A percentile compares a stretch with the other conserved stretches of the same genome.
Evolutionary conservation across 2,329 filamentous ascomycete species (phyloP).

Genomic region (Penicillium sp.): DNA sequence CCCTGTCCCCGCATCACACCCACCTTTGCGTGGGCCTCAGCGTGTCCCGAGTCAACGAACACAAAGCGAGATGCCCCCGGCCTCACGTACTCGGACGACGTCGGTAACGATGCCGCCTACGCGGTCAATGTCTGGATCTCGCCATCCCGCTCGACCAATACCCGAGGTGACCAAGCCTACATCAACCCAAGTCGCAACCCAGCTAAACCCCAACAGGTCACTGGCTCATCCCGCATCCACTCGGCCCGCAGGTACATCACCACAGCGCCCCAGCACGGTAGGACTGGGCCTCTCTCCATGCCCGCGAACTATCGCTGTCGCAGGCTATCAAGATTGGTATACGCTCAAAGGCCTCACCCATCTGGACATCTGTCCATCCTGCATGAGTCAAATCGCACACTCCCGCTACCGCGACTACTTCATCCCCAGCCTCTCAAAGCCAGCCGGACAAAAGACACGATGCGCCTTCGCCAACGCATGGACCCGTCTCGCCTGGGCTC

Average conservation of each 20-base stretch:
- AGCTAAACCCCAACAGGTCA: conserved; percentile 6
- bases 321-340: conserved; percentile 74
- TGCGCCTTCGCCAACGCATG: conserved; percentile 82
- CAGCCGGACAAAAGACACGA: conserved; percentile 56
- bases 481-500: conserved; percentile 79
- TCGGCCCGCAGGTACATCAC: conserved; percentile 9
- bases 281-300: conserved; percentile 60
- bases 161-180: neutral
- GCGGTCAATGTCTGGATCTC: conserved; percentile 8
- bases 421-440: conserved; percentile 57
- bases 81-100: conserved; percentile 9
- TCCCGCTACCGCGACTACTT: conserved; percentile 69
- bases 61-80: conserved; percentile 1
- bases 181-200: neutral
- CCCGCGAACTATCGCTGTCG: conserved; percentile 60
- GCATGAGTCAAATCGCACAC: conserved; percentile 68
- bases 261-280: conserved; percentile 15
- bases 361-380: conserved; percentile 80
- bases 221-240: conserved; percentile 2
- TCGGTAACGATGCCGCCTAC: conserved; percentile 8
- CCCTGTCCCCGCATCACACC: neutral
- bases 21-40: conserved; percentile 9
- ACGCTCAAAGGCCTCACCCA: conserved; percentile 67
- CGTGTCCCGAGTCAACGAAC: neutral
- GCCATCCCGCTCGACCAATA: neutral